phyloP scores from a whole-genome alignment of 2,329 filamentous ascomycete genomes.

The Aspergillus clavatus region DNA sequence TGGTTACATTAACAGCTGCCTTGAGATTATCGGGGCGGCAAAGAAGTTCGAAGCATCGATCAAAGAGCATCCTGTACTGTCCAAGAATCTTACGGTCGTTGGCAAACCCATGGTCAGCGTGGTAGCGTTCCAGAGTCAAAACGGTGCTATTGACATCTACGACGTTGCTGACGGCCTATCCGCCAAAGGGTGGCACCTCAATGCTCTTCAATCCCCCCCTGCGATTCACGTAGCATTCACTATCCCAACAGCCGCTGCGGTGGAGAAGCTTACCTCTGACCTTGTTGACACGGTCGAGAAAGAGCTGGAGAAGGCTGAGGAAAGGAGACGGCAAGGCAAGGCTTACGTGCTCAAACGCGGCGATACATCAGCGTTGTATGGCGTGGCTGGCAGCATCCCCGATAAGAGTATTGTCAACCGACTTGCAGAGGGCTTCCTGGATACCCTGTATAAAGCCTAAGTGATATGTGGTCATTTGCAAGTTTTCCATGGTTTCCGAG shows the following conservation, averaged over 20 bases:
- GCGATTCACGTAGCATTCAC: slow-evolving; percentile 95
- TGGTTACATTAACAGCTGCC: slow-evolving; percentile 82
- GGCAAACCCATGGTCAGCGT: slow-evolving; percentile 86
- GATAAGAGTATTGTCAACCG: slow-evolving; percentile 95
- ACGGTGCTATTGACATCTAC: slow-evolving; percentile 73
- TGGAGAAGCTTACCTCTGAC: slow-evolving; percentile 74
- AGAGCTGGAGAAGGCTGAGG: slow-evolving; percentile 76
- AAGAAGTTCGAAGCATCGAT: slow-evolving; percentile 78
- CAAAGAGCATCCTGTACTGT: slow-evolving; percentile 61
- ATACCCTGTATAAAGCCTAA: slow-evolving; percentile 84
- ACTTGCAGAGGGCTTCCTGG: slow-evolving; percentile 83
- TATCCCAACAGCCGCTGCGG: slow-evolving; percentile 73
- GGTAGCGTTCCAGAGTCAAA: slow-evolving; percentile 76
- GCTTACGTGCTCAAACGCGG: slow-evolving; percentile 48
- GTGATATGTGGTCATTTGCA: neutral
- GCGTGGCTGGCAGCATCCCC: slow-evolving; percentile 87
- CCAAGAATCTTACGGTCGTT: slow-evolving; percentile 69
- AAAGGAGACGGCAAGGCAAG: slow-evolving; percentile 59
- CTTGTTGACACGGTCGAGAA: slow-evolving; percentile 54
- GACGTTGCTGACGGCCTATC: slow-evolving; percentile 89
- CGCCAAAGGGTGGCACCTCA: slow-evolving; percentile 86
- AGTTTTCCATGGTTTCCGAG: neutral
- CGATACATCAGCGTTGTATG: slow-evolving; percentile 84
- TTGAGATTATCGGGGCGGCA: slow-evolving; percentile 78
- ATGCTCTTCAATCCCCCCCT: slow-evolving; percentile 83